Conservation (phyloP, 805 yeast species). For the Brettanomyces naardenensis region DNA sequence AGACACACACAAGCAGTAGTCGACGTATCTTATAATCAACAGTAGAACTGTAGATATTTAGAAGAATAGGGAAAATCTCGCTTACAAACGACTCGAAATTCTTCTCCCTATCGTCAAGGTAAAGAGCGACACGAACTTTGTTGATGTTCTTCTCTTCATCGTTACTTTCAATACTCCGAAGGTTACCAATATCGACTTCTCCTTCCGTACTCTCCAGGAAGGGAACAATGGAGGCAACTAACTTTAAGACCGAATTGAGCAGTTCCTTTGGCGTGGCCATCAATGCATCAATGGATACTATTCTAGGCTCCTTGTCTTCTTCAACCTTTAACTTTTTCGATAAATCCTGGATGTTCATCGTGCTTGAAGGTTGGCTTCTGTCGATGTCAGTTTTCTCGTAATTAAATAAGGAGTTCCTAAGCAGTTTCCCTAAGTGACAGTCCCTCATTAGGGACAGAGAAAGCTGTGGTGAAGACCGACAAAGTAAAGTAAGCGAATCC, state of each 20-base stretch:
- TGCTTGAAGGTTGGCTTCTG: slow-evolving; percentile 2
- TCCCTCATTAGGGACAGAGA: slow-evolving; percentile 39
- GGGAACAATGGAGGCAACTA: slow-evolving; percentile 56
- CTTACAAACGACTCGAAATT: slow-evolving; percentile 30
- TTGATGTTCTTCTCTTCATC: slow-evolving; percentile 21
- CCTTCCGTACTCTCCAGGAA: slow-evolving; percentile 12
- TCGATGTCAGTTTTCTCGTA: slow-evolving; percentile 31
- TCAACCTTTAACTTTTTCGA: not conserved
- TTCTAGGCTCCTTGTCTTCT: not conserved
- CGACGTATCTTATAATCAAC: slow-evolving; percentile 61
- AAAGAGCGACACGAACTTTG: slow-evolving; percentile 26
- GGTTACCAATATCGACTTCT: slow-evolving; percentile 23
- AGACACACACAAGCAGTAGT: slow-evolving; percentile 43
- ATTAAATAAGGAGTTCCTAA: slow-evolving; percentile 42
- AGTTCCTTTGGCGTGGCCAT: slow-evolving; percentile 71
- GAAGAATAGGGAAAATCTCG: slow-evolving; percentile 45
- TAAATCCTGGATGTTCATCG: not conserved
- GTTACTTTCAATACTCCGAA: slow-evolving; percentile 20
- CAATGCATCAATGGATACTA: slow-evolving; percentile 55
- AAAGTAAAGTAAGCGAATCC: slow-evolving; percentile 38
- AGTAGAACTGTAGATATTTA: slow-evolving; percentile 64
- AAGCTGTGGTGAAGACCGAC: slow-evolving; percentile 33
- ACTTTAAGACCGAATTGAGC: slow-evolving; percentile 42
- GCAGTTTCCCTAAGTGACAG: slow-evolving; percentile 38
- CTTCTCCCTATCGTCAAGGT: slow-evolving; percentile 15